Evolutionary conservation across 148 eudicot genomes (phyloP), one percentile per base, ranked within the genome.

Genomic region (Limonium bicolor): DNA sequence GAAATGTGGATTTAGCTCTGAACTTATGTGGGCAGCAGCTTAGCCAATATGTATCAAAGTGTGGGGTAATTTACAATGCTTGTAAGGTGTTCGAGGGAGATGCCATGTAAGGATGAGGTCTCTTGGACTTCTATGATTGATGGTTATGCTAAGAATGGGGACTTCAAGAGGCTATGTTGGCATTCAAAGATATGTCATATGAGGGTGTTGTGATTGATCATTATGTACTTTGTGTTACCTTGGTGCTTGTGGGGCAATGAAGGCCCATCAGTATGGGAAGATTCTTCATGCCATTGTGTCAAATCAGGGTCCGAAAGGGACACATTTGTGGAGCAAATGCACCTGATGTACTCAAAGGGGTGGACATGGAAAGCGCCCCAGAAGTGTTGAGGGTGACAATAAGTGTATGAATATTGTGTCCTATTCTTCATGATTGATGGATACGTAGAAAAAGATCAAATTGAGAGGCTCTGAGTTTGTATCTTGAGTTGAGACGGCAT

Each of bases 11-110:
- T 63, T 63, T 23, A 36, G 36, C 35, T 2, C 25, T 33, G 76
- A 70, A 10, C 35, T 70, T 65, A 53, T 61, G 76, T 70, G 27
- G 65, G 68, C 20, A 70, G 77, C 60, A 72, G 57, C 33, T 66
- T 72, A 27, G 77, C 73, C 45, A 73, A 67, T n/a, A 72, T 72
- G 77, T 72, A 72, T 35, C 70, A 13, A 72, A 67, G 32, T 59
- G 61, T 10, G 64, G 66, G 26, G 45, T 4, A 16, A 60, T 72
- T 58, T 38, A 16, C 38, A 66, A 72, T 43, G 63, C 73, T 32
- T 67, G 70, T 43, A 61, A 40, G 38, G 55, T 72, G 12, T 72
- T 72, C 45, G 55, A 72, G 45, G n/a, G 73, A 64, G 58, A 72
- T 72, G 78, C 70, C 70, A 1, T 52, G 5, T 20, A 72, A 67